phyloP scores from a whole-genome alignment of 2,329 filamentous ascomycete genomes.

The Beauveria sp. region DNA sequence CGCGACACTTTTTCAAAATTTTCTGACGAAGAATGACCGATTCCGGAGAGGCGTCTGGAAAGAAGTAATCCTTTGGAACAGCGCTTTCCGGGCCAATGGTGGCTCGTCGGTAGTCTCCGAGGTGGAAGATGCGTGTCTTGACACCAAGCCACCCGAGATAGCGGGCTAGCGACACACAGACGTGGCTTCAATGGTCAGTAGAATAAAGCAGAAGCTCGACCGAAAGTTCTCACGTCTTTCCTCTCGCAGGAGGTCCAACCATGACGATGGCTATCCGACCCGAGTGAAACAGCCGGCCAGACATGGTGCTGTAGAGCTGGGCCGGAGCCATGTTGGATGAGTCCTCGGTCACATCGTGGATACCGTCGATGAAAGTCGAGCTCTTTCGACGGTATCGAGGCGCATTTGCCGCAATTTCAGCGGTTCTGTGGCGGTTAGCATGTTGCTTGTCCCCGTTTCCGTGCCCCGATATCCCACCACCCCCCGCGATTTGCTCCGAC shows the following conservation, averaged over 20 bases:
- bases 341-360: constrained; percentile 85
- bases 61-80: constrained; percentile 96
- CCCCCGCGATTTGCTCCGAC: constrained; percentile 8
- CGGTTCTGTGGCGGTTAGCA: constrained; percentile 54
- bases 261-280: constrained; percentile 96
- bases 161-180: constrained; percentile 88
- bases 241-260: constrained; percentile 87
- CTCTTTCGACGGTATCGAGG: constrained; percentile 86
- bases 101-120: constrained; percentile 91
- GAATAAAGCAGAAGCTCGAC: background rate
- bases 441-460: background rate
- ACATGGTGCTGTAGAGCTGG: constrained; percentile 97
- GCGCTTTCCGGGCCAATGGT: constrained; percentile 77
- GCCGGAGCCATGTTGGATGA: constrained; percentile 75
- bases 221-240: constrained; percentile 66
- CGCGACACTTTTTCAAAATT: constrained; percentile 93
- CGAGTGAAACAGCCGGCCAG: constrained; percentile 91
- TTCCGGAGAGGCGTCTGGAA: constrained; percentile 83
- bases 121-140: constrained; percentile 94
- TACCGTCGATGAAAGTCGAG: constrained; percentile 93
- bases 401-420: constrained; percentile 85
- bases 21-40: constrained; percentile 94
- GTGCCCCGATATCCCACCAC: background rate
- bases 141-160: constrained; percentile 97
- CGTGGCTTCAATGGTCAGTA: constrained; percentile 53